Evolutionary conservation across 2,329 filamentous ascomycete species (phyloP), one percentile per base, ranked within the genome.

Genomic region (Trichoderma afroharzianum): DNA sequence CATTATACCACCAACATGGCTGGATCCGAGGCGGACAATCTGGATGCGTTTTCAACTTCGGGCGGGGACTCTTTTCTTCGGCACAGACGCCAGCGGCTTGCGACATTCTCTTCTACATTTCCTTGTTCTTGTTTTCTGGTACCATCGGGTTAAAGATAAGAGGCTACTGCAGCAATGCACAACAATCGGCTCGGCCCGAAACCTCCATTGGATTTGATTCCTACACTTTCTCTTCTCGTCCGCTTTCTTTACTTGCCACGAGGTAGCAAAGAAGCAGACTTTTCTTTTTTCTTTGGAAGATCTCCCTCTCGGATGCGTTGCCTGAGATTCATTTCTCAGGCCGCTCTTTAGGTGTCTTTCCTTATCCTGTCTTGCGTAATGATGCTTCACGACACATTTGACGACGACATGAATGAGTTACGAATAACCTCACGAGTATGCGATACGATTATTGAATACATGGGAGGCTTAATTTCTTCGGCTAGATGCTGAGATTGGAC

Each of bases 131-230:
- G 70, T 78, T 76, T 69, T 75, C 55, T 68, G 73, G 73, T 74
- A 68, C 68, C 66, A 73, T 74, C 76, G 76, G 78, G 75, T 79
- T 78, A 79, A 81, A 85, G 83, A 85, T 81, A 88, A 88, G 86
- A 88, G 83, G 83, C 87, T 86, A 78, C 86, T 84, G 88, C 88
- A 90, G 88, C 88, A 88, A 90, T 90, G 88, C 88, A 88, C 83
- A 81, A 81, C 78, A 80, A 82, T 84, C 83, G 84, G 84, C 82
- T 77, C 75, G 81, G 81, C 79, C 82, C 83, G 83, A 84, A 83
- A 81, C 79, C 78, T 78, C 77, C 75, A 75, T 78, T 79, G 78
- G 79, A 81, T 84, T 82, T 83, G 82, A 80, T 77, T 77, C 76
- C 74, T 77, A 78, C 77, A 76, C 55, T 75, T 73, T 77, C 73